Percentiles rank a stretch among this genome's conserved stretches.
Evolutionary conservation across 2,329 filamentous ascomycete species (phyloP).

Genomic region (Clathrospora elynae): DNA sequence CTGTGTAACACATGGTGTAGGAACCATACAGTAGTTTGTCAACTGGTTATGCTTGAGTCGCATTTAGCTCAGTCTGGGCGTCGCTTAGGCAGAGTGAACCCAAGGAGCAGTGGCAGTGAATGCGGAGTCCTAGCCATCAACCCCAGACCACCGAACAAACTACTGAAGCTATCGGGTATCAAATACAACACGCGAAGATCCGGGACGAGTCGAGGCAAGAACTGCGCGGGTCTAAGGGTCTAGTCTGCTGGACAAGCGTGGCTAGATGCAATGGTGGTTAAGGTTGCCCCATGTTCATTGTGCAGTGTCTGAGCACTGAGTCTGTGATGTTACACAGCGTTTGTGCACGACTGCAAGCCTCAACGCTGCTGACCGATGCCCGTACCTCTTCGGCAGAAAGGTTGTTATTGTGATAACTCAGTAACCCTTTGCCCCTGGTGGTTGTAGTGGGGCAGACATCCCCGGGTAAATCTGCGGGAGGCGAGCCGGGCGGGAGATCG

Average conservation of each 20-base stretch:
- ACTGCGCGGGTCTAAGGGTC: conserved; percentile 1
- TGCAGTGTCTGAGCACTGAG: neutral
- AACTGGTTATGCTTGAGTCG: conserved; percentile 1
- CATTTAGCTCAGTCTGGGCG: no score
- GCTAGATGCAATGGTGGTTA: conserved; percentile 14
- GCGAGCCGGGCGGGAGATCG: conserved; percentile 24
- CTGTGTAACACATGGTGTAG: conserved; percentile 6
- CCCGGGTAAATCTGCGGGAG: conserved; percentile 17
- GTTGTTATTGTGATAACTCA: no score
- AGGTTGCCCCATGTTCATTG: conserved; percentile 8
- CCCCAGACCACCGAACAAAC: no score
- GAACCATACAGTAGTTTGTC: conserved; percentile 9
- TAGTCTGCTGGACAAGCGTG: conserved; percentile 6
- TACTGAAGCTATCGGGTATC: no score
- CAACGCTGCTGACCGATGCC: no score
- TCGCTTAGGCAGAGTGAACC: conserved; percentile 2
- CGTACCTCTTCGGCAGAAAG: no score
- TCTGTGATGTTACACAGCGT: neutral
- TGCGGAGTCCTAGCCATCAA: conserved; percentile 4
- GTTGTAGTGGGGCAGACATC: conserved; percentile 13
- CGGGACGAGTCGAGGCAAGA: conserved; percentile 3
- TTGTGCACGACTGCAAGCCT: no score
- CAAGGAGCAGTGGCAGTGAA: conserved; percentile 1
- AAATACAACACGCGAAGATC: no score
- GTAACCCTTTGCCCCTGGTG: neutral